A percentile compares a stretch with the other conserved stretches of the same genome.
Evolutionary conservation across 208 protist genomes (phyloP).

Genomic region (Crithidia sp.): DNA sequence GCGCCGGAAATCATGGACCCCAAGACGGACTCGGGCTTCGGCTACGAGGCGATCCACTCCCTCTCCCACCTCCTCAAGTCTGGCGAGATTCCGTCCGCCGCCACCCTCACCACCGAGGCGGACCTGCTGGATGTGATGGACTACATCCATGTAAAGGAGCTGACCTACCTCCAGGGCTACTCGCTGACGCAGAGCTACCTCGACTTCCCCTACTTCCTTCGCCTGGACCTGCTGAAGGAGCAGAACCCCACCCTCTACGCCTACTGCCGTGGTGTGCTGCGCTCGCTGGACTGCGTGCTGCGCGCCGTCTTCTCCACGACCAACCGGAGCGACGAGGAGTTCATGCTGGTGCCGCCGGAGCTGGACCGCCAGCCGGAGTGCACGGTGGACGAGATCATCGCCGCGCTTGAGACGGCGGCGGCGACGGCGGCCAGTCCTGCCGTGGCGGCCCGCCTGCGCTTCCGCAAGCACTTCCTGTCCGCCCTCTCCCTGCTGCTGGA

Average conservation of each 20-base stretch:
- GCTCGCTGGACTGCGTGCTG: conserved; percentile 58
- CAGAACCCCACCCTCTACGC: conserved; percentile 61
- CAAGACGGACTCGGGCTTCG: conserved; percentile 84
- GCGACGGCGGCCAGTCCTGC: conserved; percentile 33
- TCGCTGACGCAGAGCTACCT: conserved; percentile 73
- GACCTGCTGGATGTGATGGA: conserved; percentile 81
- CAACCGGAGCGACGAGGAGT: conserved; percentile 88
- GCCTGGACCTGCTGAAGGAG: conserved; percentile 62
- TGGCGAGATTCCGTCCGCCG: conserved; percentile 55
- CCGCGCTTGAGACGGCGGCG: conserved; percentile 62
- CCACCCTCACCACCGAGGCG: conserved; percentile 40
- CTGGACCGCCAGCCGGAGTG: conserved; percentile 55
- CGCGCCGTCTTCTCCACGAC: conserved; percentile 70
- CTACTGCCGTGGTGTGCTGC: conserved; percentile 80
- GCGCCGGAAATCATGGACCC: conserved; percentile 88
- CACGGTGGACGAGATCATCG: conserved; percentile 64
- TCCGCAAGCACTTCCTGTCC: conserved; percentile 66
- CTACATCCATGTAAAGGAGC: conserved; percentile 69
- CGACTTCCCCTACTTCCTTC: conserved; percentile 79
- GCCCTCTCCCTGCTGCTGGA: conserved; percentile 55
- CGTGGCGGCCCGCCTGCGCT: conserved; percentile 71
- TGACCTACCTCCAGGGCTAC: conserved; percentile 72
- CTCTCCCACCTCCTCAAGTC: conserved; percentile 51
- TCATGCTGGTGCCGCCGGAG: conserved; percentile 64
- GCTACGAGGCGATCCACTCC: conserved; percentile 55